Evolutionary conservation across 176 grass and related monocot species (phyloP), one percentile per base, ranked within the genome.

Genomic region (Carex pumila): DNA sequence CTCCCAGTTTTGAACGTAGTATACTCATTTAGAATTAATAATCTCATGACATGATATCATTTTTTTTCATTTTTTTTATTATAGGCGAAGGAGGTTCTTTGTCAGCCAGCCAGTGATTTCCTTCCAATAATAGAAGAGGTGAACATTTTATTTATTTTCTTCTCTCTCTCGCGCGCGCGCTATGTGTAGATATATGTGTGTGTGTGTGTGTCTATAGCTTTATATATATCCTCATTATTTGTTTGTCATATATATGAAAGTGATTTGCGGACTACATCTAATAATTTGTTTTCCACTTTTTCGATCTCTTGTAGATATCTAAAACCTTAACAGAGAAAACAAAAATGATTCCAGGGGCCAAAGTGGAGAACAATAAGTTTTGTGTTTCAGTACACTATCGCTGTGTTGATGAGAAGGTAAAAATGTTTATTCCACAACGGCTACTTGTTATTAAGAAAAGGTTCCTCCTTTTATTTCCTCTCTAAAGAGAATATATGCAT

Each of bases 291-390:
- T 5, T 17, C 3, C 3, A 54, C 6, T 6, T 0, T 31, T 70
- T 25, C 25, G 25, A 25, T 54, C 52, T 49, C 50, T 79, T 12
- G 21, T 62, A 92, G 91, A 89, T 91, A 71, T 83, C 90, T 18
- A 65, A 85, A 55, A 60, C 76, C 1, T 50, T 97, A 78, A 69
- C 79, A 0, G 89, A 91, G 43, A 63, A 73, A 68, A 90, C 89
- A 5, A 92, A 83, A 61, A 25, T 69, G 56, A 86, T 91, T 31
- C 80, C 84, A 8, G 94, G 94, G 0, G 87, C 89, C 76, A 97
- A 81, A 82, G 91, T 97, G 58, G 94, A 97, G 89, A 86, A 97
- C 91, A 97, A 93, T 87, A 91, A 87, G 79, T 97, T 97, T 84
- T 97, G 91, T 53, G 84, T 88, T 5, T 93, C 94, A 34, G 91